Evolutionary conservation across 2,329 filamentous ascomycete species (phyloP).

Genomic region (Cordyceps javanica): DNA sequence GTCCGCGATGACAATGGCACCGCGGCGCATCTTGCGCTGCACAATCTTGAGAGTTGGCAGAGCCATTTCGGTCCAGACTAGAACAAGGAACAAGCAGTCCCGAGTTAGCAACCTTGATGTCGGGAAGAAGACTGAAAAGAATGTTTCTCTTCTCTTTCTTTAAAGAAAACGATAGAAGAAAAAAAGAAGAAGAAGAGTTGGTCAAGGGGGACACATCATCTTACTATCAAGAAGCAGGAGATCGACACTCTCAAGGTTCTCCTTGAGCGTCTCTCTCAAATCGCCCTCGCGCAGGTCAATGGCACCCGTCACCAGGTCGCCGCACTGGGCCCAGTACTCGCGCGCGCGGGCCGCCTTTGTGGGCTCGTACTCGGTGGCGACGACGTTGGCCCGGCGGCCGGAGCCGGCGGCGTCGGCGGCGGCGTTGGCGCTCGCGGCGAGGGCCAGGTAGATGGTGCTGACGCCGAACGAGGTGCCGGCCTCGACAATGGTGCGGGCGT

Average conservation of each 20-base stretch:
- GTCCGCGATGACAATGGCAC: constrained; percentile 40
- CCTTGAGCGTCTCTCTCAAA: constrained; percentile 41
- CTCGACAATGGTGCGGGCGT: constrained; percentile 45
- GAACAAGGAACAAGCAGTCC: neutral
- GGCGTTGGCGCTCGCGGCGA: constrained; percentile 42
- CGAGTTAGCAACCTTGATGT: neutral
- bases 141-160: too few species aligned
- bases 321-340: constrained; percentile 45
- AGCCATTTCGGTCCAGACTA: constrained; percentile 47
- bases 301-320: constrained; percentile 35
- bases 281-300: constrained; percentile 51
- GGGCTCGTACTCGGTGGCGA: constrained; percentile 51
- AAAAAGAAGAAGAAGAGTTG: too few species aligned
- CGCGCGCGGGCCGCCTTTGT: constrained; percentile 42
- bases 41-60: constrained; percentile 42
- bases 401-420: neutral
- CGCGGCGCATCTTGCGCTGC: constrained; percentile 34
- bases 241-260: constrained; percentile 19
- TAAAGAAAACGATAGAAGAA: too few species aligned
- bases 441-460: constrained; percentile 52
- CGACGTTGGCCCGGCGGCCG: constrained; percentile 28
- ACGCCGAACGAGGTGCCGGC: constrained; percentile 53
- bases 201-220: too few species aligned
- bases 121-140: too few species aligned
- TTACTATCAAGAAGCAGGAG: constrained; percentile 51